A percentile compares a stretch with the other conserved stretches of the same genome.
phyloP scores from a whole-genome alignment of 768 basidiomycete genomes.

The Terana coerulea region DNA sequence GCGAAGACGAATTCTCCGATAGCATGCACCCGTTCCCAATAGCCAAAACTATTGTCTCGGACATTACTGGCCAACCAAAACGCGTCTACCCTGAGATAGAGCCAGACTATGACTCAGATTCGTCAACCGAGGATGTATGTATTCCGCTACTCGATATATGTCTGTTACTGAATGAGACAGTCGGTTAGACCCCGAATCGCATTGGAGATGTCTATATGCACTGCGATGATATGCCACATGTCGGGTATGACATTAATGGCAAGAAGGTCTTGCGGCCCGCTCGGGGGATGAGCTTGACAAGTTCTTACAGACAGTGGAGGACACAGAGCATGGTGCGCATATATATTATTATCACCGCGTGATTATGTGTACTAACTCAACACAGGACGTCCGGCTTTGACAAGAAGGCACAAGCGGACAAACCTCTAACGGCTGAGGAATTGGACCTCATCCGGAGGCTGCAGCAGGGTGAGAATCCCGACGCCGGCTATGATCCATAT shows the following conservation, averaged over 20 bases:
- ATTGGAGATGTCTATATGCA: conserved; percentile 94
- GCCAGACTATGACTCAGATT: conserved; percentile 88
- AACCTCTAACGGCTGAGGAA: conserved; percentile 83
- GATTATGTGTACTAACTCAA: background rate
- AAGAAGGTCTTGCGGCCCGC: conserved; percentile 93
- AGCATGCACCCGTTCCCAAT: conserved; percentile 55
- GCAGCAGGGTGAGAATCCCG: conserved; percentile 90
- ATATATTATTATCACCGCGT: background rate
- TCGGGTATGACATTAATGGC: conserved; percentile 95
- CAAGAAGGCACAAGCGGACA: conserved; percentile 80
- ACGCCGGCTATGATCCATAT: conserved; percentile 87
- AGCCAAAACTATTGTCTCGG: conserved; percentile 66
- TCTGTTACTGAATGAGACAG: background rate
- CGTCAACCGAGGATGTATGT: conserved; percentile 86
- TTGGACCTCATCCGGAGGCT: conserved; percentile 91
- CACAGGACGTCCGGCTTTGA: conserved; percentile 92
- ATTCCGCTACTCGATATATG: background rate
- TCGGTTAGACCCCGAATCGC: conserved; percentile 79
- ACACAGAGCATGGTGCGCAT: conserved; percentile 80
- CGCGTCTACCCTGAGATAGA: conserved; percentile 85
- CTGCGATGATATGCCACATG: conserved; percentile 99
- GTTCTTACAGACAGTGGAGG: conserved; percentile 91
- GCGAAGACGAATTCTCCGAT: conserved; percentile 31
- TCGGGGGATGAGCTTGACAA: conserved; percentile 94
- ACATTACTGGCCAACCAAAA: conserved; percentile 83